Base-by-base conservation (phyloP, 2,329 filamentous ascomycete genomes). In the Emergomyces pasteurianus region DNA sequence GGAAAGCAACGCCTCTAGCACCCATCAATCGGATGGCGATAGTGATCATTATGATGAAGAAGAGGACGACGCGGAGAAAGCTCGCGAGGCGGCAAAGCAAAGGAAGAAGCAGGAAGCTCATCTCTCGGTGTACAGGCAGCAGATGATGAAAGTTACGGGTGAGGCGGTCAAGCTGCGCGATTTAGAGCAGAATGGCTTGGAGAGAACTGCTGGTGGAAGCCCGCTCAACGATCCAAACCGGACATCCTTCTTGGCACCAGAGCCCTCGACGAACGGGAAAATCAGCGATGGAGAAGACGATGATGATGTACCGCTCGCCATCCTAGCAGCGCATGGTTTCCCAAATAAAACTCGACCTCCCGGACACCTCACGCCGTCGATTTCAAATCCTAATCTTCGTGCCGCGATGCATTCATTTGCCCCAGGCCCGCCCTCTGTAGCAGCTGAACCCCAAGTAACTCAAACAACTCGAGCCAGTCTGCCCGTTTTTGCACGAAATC, bases 121-220 rank as follows among this genome's bases (percentile, higher is more conserved):
- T 71, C 86, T 96, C 79, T 83, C 90, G 1, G 87, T 95, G 1
- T 95, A 95, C 73, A 84, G 91, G 61, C 91, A 96, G 72, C 89
- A 94, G 74, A 96, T 95, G 91, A 95, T 92, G 88, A 95, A 95
- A 75, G 88, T 94, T 36, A 95, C 90, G 0, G 91, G 91, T 55
- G 89, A 92, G 46, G 46, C 58, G 31, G 21, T 40, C 43, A 63
- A 63, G n/a, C 3, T 80, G 4, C 73, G 79, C 12, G 75, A 77
- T 49, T 72, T 80, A 2, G 67, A 66, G 16, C 69, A 77, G 12
- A 73, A 80, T 31, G 82, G 84, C n/a, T 80, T 83, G 16, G 76
- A 77, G 57, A 73, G 86, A 63, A 78, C 81, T 21, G 77, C 81
- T 21, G 77, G 80, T 40, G 84, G 83, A 4, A 76, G 73, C 71